A percentile compares a stretch with the other conserved stretches of the same genome.
These are phyloP conservation scores for Mycena capillaripes DNA, from an alignment of 768 basidiomycete species.

Conservation along the genomic window DNA sequence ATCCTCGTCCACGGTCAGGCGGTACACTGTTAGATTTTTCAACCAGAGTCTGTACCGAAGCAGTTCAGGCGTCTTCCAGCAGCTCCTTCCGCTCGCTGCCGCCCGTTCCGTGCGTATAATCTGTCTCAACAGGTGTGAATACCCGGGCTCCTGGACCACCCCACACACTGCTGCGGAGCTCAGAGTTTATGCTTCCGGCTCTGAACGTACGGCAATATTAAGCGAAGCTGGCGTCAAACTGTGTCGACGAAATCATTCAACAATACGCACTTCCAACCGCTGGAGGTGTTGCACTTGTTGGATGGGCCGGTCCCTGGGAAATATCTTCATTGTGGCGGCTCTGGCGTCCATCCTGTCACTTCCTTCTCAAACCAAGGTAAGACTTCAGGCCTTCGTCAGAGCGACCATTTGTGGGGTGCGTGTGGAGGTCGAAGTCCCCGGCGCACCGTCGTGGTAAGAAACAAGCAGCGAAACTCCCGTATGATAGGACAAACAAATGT, in stretches of 20 bases:
- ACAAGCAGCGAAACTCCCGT: too few species aligned
- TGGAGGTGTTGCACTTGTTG: slow-evolving; percentile 35
- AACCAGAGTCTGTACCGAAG: neutral
- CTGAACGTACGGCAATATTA: slow-evolving; percentile 38
- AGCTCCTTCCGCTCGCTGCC: slow-evolving; percentile 39
- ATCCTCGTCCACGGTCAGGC: slow-evolving; percentile 39
- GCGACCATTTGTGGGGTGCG: slow-evolving; percentile 40
- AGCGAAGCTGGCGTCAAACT: slow-evolving; percentile 42
- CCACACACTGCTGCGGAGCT: slow-evolving; percentile 43
- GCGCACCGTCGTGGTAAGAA: too few species aligned
- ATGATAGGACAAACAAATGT: too few species aligned
- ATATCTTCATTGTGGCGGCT: slow-evolving; percentile 39
- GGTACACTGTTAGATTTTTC: slow-evolving; percentile 6
- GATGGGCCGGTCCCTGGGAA: slow-evolving; percentile 54
- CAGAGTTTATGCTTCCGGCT: slow-evolving; percentile 24
- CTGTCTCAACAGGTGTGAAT: slow-evolving; percentile 48
- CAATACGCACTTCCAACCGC: slow-evolving; percentile 37
- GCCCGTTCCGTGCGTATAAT: slow-evolving; percentile 47
- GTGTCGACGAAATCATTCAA: slow-evolving; percentile 44
- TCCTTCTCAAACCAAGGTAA: slow-evolving; percentile 19
- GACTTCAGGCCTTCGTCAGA: slow-evolving; percentile 37
- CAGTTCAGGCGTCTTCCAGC: slow-evolving; percentile 43
- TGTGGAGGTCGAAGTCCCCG: too few species aligned
- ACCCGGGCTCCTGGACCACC: slow-evolving; percentile 49
- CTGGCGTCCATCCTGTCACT: slow-evolving; percentile 34